phyloP scores from a whole-genome alignment of 441 rosid species.

The Adansonia grandidieri region DNA sequence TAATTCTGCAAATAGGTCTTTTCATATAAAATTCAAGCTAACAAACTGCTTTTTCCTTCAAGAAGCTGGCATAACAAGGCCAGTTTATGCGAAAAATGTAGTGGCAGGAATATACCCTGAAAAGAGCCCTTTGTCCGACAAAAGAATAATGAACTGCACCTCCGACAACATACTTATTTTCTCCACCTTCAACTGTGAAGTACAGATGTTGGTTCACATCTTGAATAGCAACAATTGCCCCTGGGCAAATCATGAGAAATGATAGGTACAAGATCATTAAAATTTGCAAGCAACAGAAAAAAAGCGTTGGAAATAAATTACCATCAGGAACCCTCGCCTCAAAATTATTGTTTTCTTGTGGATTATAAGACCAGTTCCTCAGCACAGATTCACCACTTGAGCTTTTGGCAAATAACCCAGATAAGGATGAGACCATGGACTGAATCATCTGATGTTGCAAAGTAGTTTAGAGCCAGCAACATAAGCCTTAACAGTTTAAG shows the following conservation, averaged over 20 bases:
- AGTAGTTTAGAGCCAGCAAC: constrained; percentile 35
- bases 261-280: constrained; percentile 34
- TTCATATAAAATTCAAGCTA: constrained; percentile 15
- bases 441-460: constrained; percentile 66
- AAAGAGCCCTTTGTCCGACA: constrained; percentile 84
- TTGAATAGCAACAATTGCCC: constrained; percentile 87
- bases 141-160: constrained; percentile 90
- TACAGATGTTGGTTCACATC: constrained; percentile 88
- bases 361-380: constrained; percentile 43
- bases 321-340: constrained; percentile 79
- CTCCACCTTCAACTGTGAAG: constrained; percentile 74
- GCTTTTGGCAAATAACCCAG: constrained; percentile 48
- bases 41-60: constrained; percentile 16
- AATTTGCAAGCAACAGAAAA: constrained; percentile 28
- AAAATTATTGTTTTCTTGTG: constrained; percentile 48
- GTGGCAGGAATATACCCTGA: constrained; percentile 58
- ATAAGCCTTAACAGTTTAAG: constrained; percentile 16
- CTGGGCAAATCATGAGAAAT: constrained; percentile 44
- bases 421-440: constrained; percentile 61
- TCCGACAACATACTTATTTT: constrained; percentile 52
- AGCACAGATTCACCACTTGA: constrained; percentile 38
- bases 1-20: constrained; percentile 6
- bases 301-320: constrained; percentile 41
- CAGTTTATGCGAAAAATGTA: not conserved
- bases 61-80: constrained; percentile 3